These are phyloP conservation scores for Trichoderma aggressivum DNA, from an alignment of 2,329 filamentous ascomycete genomes.

Conservation along the genomic window DNA sequence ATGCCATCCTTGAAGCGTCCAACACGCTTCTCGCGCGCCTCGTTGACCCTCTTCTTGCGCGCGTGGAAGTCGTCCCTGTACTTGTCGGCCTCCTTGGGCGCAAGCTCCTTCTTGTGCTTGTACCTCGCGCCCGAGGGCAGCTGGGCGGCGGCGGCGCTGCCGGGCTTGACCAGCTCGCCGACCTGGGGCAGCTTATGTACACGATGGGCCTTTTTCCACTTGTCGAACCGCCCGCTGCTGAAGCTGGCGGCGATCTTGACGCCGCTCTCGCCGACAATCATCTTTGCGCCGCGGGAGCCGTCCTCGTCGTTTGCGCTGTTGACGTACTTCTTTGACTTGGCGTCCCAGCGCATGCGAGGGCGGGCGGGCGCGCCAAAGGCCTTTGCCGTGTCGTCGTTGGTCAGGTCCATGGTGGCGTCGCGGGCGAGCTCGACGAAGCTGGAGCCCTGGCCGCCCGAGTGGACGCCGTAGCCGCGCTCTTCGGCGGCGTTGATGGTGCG, in stretches of 20 bases:
- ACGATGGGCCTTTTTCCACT: conserved; percentile 84
- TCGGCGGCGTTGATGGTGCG: conserved; percentile 77
- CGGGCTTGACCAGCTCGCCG: conserved; percentile 70
- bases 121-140: conserved; percentile 52
- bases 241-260: conserved; percentile 95
- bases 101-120: conserved; percentile 82
- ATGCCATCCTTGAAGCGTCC: conserved; percentile 70
- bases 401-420: conserved; percentile 85
- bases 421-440: conserved; percentile 89
- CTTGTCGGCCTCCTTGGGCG: conserved; percentile 91
- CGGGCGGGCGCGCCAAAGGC: conserved; percentile 74
- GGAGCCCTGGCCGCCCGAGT: conserved; percentile 69
- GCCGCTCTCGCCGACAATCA: conserved; percentile 85
- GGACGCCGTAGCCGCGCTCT: conserved; percentile 89
- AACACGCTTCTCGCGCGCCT: conserved; percentile 79
- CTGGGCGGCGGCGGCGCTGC: conserved; percentile 15
- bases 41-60: conserved; percentile 84
- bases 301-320: conserved; percentile 90
- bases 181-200: conserved; percentile 74
- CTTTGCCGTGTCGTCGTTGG: conserved; percentile 79
- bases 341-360: conserved; percentile 88
- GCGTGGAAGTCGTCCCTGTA: conserved; percentile 86
- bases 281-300: conserved; percentile 67
- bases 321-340: conserved; percentile 95
- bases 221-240: conserved; percentile 88